These are phyloP conservation scores for Fonsecaea multimorphosa DNA, from an alignment of 2,329 filamentous ascomycete genomes.

Conservation along the genomic window DNA sequence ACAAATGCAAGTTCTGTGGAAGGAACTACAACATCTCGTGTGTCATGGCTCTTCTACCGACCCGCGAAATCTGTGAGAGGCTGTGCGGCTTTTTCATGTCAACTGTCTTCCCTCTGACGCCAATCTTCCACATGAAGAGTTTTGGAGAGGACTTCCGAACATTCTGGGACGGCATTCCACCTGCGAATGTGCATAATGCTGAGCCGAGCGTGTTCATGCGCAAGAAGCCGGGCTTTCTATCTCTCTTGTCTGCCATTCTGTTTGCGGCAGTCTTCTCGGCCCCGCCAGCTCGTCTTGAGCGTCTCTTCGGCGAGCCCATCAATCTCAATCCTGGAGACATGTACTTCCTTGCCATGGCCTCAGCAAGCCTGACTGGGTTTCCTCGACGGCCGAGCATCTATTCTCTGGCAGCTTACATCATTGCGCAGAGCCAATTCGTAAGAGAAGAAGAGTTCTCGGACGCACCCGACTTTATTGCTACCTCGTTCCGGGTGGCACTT, in stretches of 20 bases:
- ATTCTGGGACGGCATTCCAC: conserved; percentile 28
- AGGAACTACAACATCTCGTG: conserved; percentile 33
- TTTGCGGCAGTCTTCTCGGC: conserved; percentile 30
- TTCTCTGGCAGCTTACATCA: conserved; percentile 35
- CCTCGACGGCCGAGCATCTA: conserved; percentile 34
- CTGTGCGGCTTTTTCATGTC: conserved; percentile 33
- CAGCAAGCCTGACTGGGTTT: conserved; percentile 33
- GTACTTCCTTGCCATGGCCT: conserved; percentile 34
- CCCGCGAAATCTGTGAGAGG: conserved; percentile 28
- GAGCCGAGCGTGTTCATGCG: conserved; percentile 29
- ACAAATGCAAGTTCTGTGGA: conserved; percentile 33
- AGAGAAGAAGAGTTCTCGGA: conserved; percentile 38
- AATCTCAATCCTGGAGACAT: conserved; percentile 22
- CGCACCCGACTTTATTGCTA: conserved; percentile 35
- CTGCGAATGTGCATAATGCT: conserved; percentile 22
- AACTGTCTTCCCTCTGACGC: conserved; percentile 35
- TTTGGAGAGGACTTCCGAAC: conserved; percentile 34
- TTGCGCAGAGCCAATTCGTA: conserved; percentile 36
- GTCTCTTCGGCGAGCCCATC: conserved; percentile 16
- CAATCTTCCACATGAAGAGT: conserved; percentile 29
- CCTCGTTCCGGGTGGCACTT: conserved; percentile 34
- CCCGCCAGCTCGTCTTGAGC: conserved; percentile 19
- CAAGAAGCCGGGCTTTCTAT: conserved; percentile 34
- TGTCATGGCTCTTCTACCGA: conserved; percentile 31
- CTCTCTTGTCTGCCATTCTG: conserved; percentile 32